A percentile compares a stretch with the other conserved stretches of the same genome.
Conservation (phyloP, 2,329 filamentous ascomycete genomes). For the Emericellopsis cladophorae region DNA sequence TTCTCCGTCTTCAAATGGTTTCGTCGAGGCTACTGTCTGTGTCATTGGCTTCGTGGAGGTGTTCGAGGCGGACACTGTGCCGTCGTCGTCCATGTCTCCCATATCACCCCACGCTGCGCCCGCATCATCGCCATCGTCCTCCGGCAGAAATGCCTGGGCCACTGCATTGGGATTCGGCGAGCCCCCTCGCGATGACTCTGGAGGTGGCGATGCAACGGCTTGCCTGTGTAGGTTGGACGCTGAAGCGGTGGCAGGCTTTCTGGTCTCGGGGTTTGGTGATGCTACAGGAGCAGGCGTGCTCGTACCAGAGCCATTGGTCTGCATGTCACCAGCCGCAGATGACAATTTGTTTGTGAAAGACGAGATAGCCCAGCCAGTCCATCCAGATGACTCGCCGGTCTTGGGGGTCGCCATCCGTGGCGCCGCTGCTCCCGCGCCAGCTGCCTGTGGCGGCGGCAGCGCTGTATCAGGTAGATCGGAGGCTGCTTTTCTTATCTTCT, state of each 20-base stretch:
- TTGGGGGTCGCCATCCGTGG: constrained; percentile 75
- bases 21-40: constrained; percentile 14
- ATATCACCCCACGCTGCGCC: constrained; percentile 66
- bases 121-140: constrained; percentile 32
- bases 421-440: constrained; percentile 33
- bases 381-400: constrained; percentile 31
- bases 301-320: constrained; percentile 35
- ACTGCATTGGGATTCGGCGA: constrained; percentile 30
- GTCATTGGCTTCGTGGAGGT: constrained; percentile 15
- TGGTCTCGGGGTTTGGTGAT: constrained; percentile 23
- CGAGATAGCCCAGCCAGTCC: constrained; percentile 97
- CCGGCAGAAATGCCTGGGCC: constrained; percentile 37
- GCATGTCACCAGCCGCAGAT: constrained; percentile 74
- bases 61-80: constrained; percentile 16
- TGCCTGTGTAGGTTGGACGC: constrained; percentile 49
- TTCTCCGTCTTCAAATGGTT: constrained; percentile 71
- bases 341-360: constrained; percentile 94
- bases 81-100: constrained; percentile 34
- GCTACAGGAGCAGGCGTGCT: constrained; percentile 25
- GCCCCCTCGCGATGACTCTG: constrained; percentile 31
- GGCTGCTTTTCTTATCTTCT: constrained; percentile 68
- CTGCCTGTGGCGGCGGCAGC: constrained; percentile 47
- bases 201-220: constrained; percentile 38
- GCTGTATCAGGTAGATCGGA: constrained; percentile 68
- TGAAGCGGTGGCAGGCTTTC: constrained; percentile 30